These are phyloP conservation scores for Omphalotus olearius DNA, from an alignment of 1,284 basidiomycete species.

Conservation along the genomic window DNA sequence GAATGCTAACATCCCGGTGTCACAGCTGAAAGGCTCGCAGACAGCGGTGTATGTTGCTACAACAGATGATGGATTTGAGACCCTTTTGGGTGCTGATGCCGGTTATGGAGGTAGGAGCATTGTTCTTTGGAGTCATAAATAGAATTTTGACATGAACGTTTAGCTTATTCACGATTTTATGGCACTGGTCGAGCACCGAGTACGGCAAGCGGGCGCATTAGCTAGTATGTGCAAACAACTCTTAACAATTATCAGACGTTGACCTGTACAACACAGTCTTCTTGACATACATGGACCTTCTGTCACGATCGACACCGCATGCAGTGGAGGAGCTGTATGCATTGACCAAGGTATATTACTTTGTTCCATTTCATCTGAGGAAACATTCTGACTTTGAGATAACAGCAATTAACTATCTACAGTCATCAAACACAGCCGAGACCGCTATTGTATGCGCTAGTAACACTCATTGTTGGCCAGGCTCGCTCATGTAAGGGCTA, in stretches of 20 bases:
- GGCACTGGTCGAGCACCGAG: conserved; percentile 31
- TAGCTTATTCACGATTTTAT: conserved; percentile 30
- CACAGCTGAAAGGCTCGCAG: conserved; percentile 27
- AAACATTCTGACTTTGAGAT: neutral
- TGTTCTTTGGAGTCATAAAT: neutral
- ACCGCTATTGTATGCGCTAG: conserved; percentile 29
- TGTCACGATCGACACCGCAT: conserved; percentile 32
- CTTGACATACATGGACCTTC: conserved; percentile 34
- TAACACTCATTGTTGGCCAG: conserved; percentile 30
- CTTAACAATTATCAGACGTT: neutral
- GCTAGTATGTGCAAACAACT: conserved; percentile 26
- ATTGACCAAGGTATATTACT: conserved; percentile 26
- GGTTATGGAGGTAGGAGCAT: conserved; percentile 26
- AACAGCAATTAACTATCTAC: conserved; percentile 28
- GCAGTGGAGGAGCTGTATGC: conserved; percentile 31
- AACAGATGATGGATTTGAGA: conserved; percentile 27
- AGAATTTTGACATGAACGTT: neutral
- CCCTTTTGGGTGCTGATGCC: conserved; percentile 26
- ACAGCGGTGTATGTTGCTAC: conserved; percentile 29
- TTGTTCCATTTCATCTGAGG: neutral
- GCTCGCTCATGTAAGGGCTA: conserved; percentile 3
- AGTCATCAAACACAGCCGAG: conserved; percentile 26
- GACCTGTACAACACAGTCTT: conserved; percentile 19
- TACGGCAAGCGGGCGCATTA: conserved; percentile 30
- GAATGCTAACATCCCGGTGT: conserved; percentile 30